These are phyloP conservation scores for Umbilicus rupestris DNA, from an alignment of 164 flowering plant species.

Conservation along the genomic window DNA sequence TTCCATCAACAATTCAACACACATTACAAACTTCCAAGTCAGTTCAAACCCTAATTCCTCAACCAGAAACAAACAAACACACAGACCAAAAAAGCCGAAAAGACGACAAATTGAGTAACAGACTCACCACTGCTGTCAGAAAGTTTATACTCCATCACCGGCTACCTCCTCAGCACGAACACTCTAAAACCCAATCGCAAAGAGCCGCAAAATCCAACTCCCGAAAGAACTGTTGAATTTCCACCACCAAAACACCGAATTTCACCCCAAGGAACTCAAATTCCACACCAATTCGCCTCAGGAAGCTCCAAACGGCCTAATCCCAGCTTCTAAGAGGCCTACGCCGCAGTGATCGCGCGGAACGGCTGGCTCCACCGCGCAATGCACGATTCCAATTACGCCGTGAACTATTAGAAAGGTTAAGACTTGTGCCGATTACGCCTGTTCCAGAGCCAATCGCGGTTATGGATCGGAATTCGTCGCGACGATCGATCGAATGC, in stretches of 20 bases:
- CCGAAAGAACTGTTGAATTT: too few species aligned
- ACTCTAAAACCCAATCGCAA: background rate
- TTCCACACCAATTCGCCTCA: background rate
- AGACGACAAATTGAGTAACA: background rate
- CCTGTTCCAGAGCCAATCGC: too few species aligned
- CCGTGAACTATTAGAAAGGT: background rate
- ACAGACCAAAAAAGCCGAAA: background rate
- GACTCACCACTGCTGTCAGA: conserved; percentile 9
- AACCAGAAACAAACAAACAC: background rate
- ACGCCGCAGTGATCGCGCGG: background rate
- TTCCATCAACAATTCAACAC: background rate
- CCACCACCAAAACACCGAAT: background rate
- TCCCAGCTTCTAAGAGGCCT: background rate
- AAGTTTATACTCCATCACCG: background rate
- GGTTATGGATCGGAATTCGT: too few species aligned
- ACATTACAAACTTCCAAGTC: background rate
- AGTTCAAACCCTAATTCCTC: background rate
- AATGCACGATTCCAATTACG: background rate
- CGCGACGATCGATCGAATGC: too few species aligned
- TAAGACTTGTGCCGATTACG: too few species aligned
- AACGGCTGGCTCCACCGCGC: background rate
- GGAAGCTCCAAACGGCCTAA: background rate
- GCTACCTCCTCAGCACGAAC: background rate
- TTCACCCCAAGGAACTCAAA: background rate
- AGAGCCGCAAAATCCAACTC: background rate